Base-by-base conservation (phyloP, 306 rosid genomes). In the Erythrophleum fordii region DNA sequence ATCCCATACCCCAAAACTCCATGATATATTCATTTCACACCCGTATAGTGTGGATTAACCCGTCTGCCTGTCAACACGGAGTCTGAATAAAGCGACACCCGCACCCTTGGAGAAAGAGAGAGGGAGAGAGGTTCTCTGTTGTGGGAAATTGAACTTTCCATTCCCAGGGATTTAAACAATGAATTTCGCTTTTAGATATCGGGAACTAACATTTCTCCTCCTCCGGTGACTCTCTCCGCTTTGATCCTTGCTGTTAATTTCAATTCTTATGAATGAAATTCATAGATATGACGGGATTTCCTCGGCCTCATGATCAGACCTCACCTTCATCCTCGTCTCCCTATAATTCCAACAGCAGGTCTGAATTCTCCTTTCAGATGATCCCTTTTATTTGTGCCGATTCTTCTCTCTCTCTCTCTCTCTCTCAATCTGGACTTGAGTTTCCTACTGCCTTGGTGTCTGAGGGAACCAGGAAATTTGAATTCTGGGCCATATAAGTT, bases 331-430 rank as follows among this genome's bases (percentile, higher is more conserved):
- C 86, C 18, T 72, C 88, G 17, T 80, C 89, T 66, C 78, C 87
- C 14, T 66, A 41, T 42, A 79, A 71, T 72, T 88, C 79, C 26
- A 86, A 52, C 64, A 72, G 70, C 82, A 83, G 97, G 97, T 90
- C 28, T 59, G 72, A 64, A 75, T 79, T 51, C 42, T 1, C 41
- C 37, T 53, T 74, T 80, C 69, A 18, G 77, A 69, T 60, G 35
- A 8, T 45, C 70, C 20, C 52, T 39, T 58, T 23, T 5, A 0
- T 77, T 22, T 56, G 7, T 26, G 1, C 70, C 81, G 22, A 49
- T 61, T 51, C 62, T 20, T 18, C 3, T 0, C 9, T 37, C 35
- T 34, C 0, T 60, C 2, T 23, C 22, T 29, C 31, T 56, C 2
- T 5, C 10, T 29, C 5, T 14, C 62, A 34, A 56, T 59, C 48